phyloP scores from a whole-genome alignment of 2,329 filamentous ascomycete species.

The Clonostachys sp. region DNA sequence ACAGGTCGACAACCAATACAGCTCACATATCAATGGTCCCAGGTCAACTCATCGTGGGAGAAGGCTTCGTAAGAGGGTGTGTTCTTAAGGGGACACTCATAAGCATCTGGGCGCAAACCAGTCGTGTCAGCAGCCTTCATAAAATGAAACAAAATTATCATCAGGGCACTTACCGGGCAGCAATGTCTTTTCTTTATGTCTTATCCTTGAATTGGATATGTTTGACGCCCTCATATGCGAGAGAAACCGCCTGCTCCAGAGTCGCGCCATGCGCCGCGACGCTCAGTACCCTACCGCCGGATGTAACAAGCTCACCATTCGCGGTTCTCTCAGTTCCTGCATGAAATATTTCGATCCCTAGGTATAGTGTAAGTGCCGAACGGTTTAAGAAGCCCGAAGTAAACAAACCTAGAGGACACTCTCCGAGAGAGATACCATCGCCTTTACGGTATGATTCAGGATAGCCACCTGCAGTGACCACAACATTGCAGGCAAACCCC shows the following conservation, averaged over 20 bases:
- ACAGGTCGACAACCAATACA: no score
- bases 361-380: neutral
- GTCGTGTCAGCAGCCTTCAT: no score
- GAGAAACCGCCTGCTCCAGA: conserved; percentile 71
- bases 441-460: conserved; percentile 76
- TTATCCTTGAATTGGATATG: conserved; percentile 74
- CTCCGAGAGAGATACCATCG: conserved; percentile 33
- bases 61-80: no score
- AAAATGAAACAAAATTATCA: no score
- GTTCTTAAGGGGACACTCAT: no score
- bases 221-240: conserved; percentile 67
- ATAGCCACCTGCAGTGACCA: conserved; percentile 81
- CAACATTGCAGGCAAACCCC: conserved; percentile 74
- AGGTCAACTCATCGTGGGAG: no score
- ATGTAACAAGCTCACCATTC: conserved; percentile 57
- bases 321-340: conserved; percentile 65
- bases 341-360: conserved; percentile 71
- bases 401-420: conserved; percentile 22
- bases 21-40: no score
- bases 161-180: conserved; percentile 18
- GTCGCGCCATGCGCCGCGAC: conserved; percentile 64
- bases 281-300: conserved; percentile 82
- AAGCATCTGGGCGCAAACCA: no score
- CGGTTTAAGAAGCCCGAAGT: conserved; percentile 7
- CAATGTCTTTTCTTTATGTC: conserved; percentile 85